Base-by-base conservation (phyloP, 768 basidiomycete genomes). In the Tubosaeta sp. region DNA sequence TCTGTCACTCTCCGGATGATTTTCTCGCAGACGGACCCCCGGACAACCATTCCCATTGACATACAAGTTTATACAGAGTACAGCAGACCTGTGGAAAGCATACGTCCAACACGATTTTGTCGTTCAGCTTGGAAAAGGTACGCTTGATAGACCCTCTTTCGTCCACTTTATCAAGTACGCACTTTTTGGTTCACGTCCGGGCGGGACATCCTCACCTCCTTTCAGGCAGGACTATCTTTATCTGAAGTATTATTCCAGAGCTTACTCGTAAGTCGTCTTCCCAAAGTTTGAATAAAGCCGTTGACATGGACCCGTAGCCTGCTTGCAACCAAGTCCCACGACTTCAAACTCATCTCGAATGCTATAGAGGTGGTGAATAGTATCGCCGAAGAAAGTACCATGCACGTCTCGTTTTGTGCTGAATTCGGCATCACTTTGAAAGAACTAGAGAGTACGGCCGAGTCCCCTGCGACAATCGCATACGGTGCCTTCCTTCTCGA, bases 21-120 rank as follows among this genome's bases (percentile, higher is more conserved):
- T 40, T 9, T 48, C 52, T 2, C 18, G 6, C 44, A 90, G 88
- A 40, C 81, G 80, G 25, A 86, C 82, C 0, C 60, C 56, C 6
- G 64, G 67, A 3, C 79, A 86, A 56, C 85, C 84, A 0, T 84
- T 84, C 61, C 89, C 92, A 3, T 76, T 94, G 58, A 78, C 81
- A 6, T 71, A 75, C 16, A 65, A 80, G 50, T 77, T 94, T 39
- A 86, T 92, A 52, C 71, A 76, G 40, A 71, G 76, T 35, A 80
- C 78, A 13, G 65, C 70, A 1, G 60, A 67, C 6, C 71, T 78
- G 4, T 90, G 93, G 90, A 80, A 80, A 52, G 71, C 73, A 46
- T 94, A 88, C 58, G 84, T 94, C 0, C 71, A 90, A 59, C 94
- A 97, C 59, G 82, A 87, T 2, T 97, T 95, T 58, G 90, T 94